Base-by-base conservation (phyloP, 305 asterid species). In the Euphrasia arctica region DNA sequence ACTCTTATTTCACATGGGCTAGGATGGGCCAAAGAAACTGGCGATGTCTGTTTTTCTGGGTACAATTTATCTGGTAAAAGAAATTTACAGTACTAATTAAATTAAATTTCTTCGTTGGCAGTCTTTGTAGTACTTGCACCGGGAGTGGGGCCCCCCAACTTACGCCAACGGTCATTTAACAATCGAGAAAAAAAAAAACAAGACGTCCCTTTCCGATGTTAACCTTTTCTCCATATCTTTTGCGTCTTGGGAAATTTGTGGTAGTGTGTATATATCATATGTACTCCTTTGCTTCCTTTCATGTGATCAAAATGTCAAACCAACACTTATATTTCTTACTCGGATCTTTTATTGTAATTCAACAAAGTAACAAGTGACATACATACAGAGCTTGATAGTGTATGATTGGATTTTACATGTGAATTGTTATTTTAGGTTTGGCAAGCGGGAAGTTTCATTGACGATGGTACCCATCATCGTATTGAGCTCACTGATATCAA, bases 11-110 rank as follows among this genome's bases (percentile, higher is more conserved):
- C 92, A 85, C 92, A 73, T 73, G 77, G 77, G 42, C 42, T 55
- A 15, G 39, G 65, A 82, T 85, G 91, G 86, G 71, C 79, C 79
- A 67, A 48, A 18, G 55, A 76, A 60, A 55, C 63, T 9, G 59
- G 63, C 27, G 54, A 28, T 65, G 72, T 57, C 58, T 39, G n/a
- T 49, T 52, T 52, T 67, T 9, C 34, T 47, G 22, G 31, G 70
- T 72, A 67, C 69, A 71, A 13, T 45, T 67, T 1, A 10, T 47
- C 15, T 66, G 36, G 71, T 27, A 13, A 43, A 64, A 3, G 25
- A 34, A 34, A 4, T 34, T 4, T 5, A 34, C 41, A 34, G 7
- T 36, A 36, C 1, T 5, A 5, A 29, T 6, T 58, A 57, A 55
- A 47, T 55, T 15, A 11, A 57, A 14, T 27, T 48, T 48, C 57